Conservation (phyloP, 345 rosid species). For the Clarkia xantiana region DNA sequence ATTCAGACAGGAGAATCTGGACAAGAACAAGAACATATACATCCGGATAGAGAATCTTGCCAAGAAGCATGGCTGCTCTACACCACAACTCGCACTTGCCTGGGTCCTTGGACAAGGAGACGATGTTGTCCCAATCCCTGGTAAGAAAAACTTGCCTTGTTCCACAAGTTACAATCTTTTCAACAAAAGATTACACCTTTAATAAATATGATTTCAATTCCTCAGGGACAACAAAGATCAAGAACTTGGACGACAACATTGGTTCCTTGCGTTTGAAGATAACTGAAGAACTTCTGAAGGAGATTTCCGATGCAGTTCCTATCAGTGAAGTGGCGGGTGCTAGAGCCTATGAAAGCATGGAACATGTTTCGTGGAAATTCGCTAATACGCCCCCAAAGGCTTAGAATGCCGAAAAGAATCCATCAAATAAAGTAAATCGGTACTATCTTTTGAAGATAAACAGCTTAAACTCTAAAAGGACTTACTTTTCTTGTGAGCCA, state of each 20-base stretch:
- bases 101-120: slow-evolving; percentile 42
- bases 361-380: slow-evolving; percentile 16
- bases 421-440: neutral
- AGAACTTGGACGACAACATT: slow-evolving; percentile 32
- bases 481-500: too few relatives aligned
- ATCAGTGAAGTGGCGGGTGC: slow-evolving; percentile 32
- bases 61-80: slow-evolving; percentile 27
- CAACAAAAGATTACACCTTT: too few relatives aligned
- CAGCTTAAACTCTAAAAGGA: too few relatives aligned
- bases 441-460: neutral
- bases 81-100: slow-evolving; percentile 38
- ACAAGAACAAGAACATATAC: slow-evolving; percentile 29
- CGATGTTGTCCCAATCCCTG: slow-evolving; percentile 39
- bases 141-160: slow-evolving; percentile 9
- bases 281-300: slow-evolving; percentile 18
- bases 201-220: neutral
- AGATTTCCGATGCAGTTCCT: slow-evolving; percentile 28
- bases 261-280: slow-evolving; percentile 16
- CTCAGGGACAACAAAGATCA: slow-evolving; percentile 35
- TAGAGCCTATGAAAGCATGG: slow-evolving; percentile 14
- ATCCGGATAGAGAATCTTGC: slow-evolving; percentile 20
- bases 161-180: neutral
- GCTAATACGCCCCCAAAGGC: slow-evolving; percentile 25
- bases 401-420: neutral
- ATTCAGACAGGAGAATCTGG: slow-evolving; percentile 27